Percentiles rank a stretch among this genome's conserved stretches.
Conservation (phyloP, 371 early-diverging fungal species). For the Choanephora cucurbitarum region DNA sequence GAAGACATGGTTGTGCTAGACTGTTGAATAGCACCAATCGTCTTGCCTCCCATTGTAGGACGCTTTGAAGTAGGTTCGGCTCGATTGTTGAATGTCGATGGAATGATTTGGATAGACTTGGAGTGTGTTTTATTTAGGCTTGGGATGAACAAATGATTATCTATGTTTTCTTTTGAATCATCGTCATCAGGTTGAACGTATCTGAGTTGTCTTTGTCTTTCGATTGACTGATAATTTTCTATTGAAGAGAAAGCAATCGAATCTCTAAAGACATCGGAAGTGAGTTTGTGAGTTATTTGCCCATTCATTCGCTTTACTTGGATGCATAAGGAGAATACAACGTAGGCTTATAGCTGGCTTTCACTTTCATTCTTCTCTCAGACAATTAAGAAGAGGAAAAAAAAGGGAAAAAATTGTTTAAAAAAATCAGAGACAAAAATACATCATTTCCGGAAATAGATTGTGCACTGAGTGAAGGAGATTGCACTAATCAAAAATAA, state of each 20-base stretch:
- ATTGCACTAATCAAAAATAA: no score
- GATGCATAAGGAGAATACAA: not conserved
- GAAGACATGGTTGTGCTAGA: constrained; percentile 26
- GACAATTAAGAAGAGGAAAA: no score
- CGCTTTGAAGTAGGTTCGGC: constrained; percentile 13
- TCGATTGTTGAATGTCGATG: constrained; percentile 11
- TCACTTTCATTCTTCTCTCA: no score
- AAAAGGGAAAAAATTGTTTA: no score
- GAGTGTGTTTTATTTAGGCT: not conserved
- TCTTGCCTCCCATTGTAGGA: constrained; percentile 35
- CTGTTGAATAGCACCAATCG: constrained; percentile 19
- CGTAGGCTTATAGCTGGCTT: no score
- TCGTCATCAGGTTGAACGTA: not conserved
- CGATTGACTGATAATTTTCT: not conserved
- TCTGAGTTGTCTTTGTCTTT: constrained; percentile 3
- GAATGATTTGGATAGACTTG: not conserved
- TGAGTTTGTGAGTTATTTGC: not conserved
- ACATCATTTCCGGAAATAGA: no score
- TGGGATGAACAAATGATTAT: constrained; percentile 8
- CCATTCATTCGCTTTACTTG: not conserved
- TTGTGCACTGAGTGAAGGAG: no score
- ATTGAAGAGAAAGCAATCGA: not conserved
- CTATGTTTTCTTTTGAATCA: not conserved
- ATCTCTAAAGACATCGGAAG: no score
- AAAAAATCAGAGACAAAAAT: no score